phyloP scores from a whole-genome alignment of 192 early-diverging fungal genomes.

The Backusella psychrophila region DNA sequence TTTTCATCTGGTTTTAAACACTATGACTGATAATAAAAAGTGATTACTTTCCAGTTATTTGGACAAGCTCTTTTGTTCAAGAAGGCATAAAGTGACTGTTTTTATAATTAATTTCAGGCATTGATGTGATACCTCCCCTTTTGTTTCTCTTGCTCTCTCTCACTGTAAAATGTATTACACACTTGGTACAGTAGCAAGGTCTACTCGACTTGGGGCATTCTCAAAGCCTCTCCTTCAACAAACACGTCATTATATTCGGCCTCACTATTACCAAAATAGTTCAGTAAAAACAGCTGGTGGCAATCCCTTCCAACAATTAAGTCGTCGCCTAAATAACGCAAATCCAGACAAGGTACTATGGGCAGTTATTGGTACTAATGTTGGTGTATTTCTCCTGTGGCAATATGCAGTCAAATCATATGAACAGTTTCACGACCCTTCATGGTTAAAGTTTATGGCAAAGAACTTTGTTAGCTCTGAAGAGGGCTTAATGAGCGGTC shows the following conservation, averaged over 20 bases:
- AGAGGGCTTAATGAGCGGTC: slow-evolving; percentile 32
- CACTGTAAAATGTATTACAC: background rate
- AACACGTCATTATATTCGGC: slow-evolving; percentile 14
- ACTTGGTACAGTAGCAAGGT: background rate
- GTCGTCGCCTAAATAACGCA: slow-evolving; percentile 19
- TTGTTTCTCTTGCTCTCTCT: too few species aligned
- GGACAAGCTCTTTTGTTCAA: too few species aligned
- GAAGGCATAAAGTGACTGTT: background rate
- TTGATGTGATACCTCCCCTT: background rate
- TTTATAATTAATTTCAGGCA: background rate
- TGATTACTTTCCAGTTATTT: too few species aligned
- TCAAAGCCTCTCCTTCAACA: background rate
- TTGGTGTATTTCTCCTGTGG: slow-evolving; percentile 44
- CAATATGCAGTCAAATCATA: slow-evolving; percentile 43
- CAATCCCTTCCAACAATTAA: slow-evolving; percentile 17
- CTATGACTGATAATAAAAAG: too few species aligned
- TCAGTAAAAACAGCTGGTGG: background rate
- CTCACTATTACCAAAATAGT: slow-evolving; percentile 21
- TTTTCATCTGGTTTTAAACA: too few species aligned
- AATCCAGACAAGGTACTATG: slow-evolving; percentile 39
- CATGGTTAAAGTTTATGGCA: slow-evolving; percentile 41
- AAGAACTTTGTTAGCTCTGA: slow-evolving; percentile 41
- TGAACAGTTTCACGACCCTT: slow-evolving; percentile 37
- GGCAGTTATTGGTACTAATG: slow-evolving; percentile 40
- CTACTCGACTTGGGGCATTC: background rate